These are phyloP conservation scores for Populus davidiana DNA, from an alignment of 345 rosid genomes.

Conservation along the genomic window DNA sequence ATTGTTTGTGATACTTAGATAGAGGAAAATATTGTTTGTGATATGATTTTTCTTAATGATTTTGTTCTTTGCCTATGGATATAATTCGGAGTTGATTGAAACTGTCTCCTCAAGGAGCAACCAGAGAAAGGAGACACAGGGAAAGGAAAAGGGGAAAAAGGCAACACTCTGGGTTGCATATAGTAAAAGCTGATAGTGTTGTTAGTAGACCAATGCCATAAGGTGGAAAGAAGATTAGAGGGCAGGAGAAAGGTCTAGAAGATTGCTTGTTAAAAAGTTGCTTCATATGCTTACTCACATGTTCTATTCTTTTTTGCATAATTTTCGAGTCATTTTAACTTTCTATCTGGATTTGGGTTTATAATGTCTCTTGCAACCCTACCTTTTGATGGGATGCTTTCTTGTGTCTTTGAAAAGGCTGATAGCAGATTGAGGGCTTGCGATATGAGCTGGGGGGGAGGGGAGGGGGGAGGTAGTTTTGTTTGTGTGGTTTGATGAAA, in stretches of 20 bases:
- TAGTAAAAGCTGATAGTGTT: slow-evolving; percentile 19
- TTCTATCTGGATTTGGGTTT: slow-evolving; percentile 29
- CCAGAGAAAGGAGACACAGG: slow-evolving; percentile 13
- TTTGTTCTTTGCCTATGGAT: not conserved
- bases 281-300: slow-evolving; percentile 12
- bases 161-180: slow-evolving; percentile 20
- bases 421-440: not conserved
- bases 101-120: not conserved
- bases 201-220: slow-evolving; percentile 9
- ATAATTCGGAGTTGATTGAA: slow-evolving; percentile 18
- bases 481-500: slow-evolving; percentile 40
- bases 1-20: not conserved
- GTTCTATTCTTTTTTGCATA: not conserved
- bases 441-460: slow-evolving; percentile 1
- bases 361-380: slow-evolving; percentile 29
- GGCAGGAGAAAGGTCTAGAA: slow-evolving; percentile 14
- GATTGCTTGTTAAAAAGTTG: slow-evolving; percentile 16
- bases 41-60: not conserved
- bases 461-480: not conserved
- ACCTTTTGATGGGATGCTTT: slow-evolving; percentile 37
- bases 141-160: slow-evolving; percentile 8
- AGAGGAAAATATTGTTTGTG: not conserved
- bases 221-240: slow-evolving; percentile 1
- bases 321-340: slow-evolving; percentile 9
- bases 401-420: slow-evolving; percentile 23